A percentile compares a stretch with the other conserved stretches of the same genome.
These are phyloP conservation scores for Aureobasidium lini DNA, from an alignment of 2,329 filamentous ascomycete species.

Conservation along the genomic window DNA sequence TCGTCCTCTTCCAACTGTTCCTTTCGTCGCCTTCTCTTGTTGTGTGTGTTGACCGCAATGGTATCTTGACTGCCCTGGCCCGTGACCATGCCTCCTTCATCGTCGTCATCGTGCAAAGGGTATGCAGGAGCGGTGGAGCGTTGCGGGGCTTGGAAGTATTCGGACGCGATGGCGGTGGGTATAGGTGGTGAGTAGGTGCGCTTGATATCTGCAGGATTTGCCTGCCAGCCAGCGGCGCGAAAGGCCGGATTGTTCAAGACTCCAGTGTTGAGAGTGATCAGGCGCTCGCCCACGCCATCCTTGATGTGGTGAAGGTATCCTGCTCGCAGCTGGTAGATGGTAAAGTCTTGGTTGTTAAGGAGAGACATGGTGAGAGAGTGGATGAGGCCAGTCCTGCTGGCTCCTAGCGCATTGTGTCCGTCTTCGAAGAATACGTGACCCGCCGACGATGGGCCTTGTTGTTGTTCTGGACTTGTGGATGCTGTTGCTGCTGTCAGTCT, in stretches of 20 bases:
- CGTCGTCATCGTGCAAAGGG: conserved; percentile 54
- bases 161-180: conserved; percentile 65
- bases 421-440: no score
- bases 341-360: conserved; percentile 46
- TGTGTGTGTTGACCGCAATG: conserved; percentile 55
- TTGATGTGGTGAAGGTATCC: conserved; percentile 73
- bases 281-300: conserved; percentile 75
- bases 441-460: neutral
- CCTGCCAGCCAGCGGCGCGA: conserved; percentile 73
- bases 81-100: conserved; percentile 63
- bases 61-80: conserved; percentile 59
- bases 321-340: conserved; percentile 73
- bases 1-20: conserved; percentile 79
- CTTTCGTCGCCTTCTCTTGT: conserved; percentile 58
- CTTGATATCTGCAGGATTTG: conserved; percentile 67
- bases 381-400: conserved; percentile 16
- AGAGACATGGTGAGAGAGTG: conserved; percentile 26
- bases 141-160: conserved; percentile 72
- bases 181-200: conserved; percentile 81
- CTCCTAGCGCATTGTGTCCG: conserved; percentile 2
- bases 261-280: conserved; percentile 72
- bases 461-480: neutral
- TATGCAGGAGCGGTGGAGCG: conserved; percentile 48
- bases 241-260: conserved; percentile 75
- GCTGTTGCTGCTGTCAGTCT: conserved; percentile 4